Evolutionary conservation across 2,329 filamentous ascomycete genomes (phyloP).

Genomic region (Allantophomopsis cytisporea): DNA sequence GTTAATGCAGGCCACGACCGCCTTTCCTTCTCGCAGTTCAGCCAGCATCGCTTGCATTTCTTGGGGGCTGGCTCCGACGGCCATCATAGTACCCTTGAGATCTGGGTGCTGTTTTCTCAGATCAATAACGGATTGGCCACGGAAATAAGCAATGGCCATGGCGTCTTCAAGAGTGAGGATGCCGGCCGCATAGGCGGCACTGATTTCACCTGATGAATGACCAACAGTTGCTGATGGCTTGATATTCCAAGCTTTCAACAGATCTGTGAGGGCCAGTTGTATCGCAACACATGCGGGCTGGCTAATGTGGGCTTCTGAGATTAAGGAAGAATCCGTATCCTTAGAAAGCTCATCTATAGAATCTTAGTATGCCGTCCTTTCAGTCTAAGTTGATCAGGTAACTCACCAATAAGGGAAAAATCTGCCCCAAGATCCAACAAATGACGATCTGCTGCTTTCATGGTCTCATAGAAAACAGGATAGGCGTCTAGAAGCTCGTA

Average conservation of each 20-base stretch:
- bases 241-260: conserved; percentile 30
- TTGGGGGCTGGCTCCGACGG: conserved; percentile 23
- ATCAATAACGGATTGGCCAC: conserved; percentile 18
- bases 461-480: conserved; percentile 20
- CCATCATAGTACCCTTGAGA: conserved; percentile 36
- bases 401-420: conserved; percentile 9
- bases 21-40: conserved; percentile 11
- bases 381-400: not conserved
- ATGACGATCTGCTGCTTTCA: conserved; percentile 19
- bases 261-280: conserved; percentile 29
- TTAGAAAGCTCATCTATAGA: conserved; percentile 18
- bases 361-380: conserved; percentile 8
- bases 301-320: conserved; percentile 25
- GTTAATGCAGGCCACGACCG: conserved; percentile 21
- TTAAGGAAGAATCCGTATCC: conserved; percentile 18
- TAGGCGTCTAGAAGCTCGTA: conserved; percentile 16
- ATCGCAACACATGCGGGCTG: conserved; percentile 32
- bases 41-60: conserved; percentile 21
- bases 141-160: conserved; percentile 30
- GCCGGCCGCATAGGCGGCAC: conserved; percentile 28
- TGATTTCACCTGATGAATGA: conserved; percentile 35
- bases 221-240: conserved; percentile 24
- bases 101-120: conserved; percentile 7
- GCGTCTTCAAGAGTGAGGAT: conserved; percentile 19
- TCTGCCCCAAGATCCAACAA: conserved; percentile 20